These are phyloP conservation scores for Skeletonema potamos DNA, from an alignment of 108 stramenopile species.

Conservation along the genomic window DNA sequence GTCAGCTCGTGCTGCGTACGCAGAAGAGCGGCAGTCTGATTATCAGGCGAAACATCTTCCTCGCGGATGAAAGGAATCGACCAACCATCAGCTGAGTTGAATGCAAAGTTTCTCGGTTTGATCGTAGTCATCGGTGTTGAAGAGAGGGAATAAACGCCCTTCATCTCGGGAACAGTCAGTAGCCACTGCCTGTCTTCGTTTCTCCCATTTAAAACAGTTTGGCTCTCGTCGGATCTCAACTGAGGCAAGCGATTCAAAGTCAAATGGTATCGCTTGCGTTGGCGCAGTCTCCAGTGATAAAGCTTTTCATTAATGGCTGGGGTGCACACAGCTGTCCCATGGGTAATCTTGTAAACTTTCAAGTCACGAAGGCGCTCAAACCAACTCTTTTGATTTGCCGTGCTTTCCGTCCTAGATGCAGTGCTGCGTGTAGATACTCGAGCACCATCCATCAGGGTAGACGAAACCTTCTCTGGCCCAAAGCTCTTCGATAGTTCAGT, in stretches of 20 bases:
- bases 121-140: slow-evolving; percentile 1
- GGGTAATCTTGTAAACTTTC: slow-evolving; percentile 24
- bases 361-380: slow-evolving; percentile 37
- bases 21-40: slow-evolving; percentile 16
- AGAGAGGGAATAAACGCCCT: slow-evolving; percentile 25
- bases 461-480: background rate
- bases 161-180: slow-evolving; percentile 36
- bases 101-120: background rate
- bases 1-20: slow-evolving; percentile 10
- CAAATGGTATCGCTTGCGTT: slow-evolving; percentile 43
- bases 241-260: slow-evolving; percentile 36
- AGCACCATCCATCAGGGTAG: background rate
- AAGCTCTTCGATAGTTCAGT: background rate
- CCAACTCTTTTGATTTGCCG: slow-evolving; percentile 21
- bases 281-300: slow-evolving; percentile 36
- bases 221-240: slow-evolving; percentile 1
- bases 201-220: background rate
- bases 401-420: background rate
- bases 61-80: slow-evolving; percentile 1
- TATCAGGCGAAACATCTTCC: slow-evolving; percentile 11
- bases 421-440: background rate
- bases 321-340: slow-evolving; percentile 31
- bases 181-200: slow-evolving; percentile 25
- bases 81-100: background rate
- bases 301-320: slow-evolving; percentile 24